Conservation (phyloP, 2,329 filamentous ascomycete genomes). For the Didymella exigua region DNA sequence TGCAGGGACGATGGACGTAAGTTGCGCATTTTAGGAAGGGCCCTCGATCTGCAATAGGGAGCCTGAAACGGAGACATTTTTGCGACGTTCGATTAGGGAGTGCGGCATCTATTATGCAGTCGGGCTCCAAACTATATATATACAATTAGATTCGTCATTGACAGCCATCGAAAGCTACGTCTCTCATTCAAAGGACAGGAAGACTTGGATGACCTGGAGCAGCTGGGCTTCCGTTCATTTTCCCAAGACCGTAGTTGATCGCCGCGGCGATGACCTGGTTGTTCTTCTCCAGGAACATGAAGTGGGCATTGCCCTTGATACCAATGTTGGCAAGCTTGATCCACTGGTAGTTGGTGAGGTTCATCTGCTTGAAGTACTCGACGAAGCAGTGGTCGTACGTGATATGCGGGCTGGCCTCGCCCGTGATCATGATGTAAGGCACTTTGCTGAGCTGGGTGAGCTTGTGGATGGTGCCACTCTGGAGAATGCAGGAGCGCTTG, state of each 20-base stretch:
- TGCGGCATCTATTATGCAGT: background rate
- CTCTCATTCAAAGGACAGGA: background rate
- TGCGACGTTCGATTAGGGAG: too few species aligned
- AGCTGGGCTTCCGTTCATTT: slow-evolving; percentile 5
- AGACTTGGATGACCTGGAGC: slow-evolving; percentile 12
- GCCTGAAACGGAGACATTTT: too few species aligned
- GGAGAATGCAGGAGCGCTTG: slow-evolving; percentile 25
- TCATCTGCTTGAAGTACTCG: slow-evolving; percentile 47
- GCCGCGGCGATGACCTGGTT: slow-evolving; percentile 51
- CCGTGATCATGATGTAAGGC: slow-evolving; percentile 40
- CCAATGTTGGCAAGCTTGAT: slow-evolving; percentile 52
- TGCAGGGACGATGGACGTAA: too few species aligned
- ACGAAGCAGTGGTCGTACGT: slow-evolving; percentile 44
- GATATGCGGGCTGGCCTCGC: slow-evolving; percentile 38
- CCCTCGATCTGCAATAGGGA: too few species aligned
- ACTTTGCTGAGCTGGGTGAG: slow-evolving; percentile 30
- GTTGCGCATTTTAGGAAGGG: too few species aligned
- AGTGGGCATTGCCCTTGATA: slow-evolving; percentile 62
- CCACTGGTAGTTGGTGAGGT: slow-evolving; percentile 51
- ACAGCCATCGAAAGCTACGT: background rate
- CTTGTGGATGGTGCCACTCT: slow-evolving; percentile 25
- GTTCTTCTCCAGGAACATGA: slow-evolving; percentile 62
- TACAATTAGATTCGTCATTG: background rate
- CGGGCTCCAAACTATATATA: background rate
- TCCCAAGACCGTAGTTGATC: slow-evolving; percentile 13